phyloP scores from a whole-genome alignment of 2,329 filamentous ascomycete genomes.

The Teratosphaeriaceae sp. region DNA sequence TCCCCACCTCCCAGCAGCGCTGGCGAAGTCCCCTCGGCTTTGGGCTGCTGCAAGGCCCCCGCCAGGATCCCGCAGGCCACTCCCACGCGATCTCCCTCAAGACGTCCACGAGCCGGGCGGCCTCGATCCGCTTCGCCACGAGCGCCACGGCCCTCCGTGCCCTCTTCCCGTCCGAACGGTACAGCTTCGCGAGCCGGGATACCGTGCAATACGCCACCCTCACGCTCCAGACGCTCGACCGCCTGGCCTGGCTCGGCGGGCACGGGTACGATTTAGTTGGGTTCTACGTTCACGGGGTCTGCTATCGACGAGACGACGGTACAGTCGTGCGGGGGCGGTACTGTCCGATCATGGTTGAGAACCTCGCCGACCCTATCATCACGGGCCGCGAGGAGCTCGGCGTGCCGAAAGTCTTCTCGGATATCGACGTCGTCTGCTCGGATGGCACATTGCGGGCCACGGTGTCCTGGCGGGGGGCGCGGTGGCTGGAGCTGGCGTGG shows the following conservation, averaged over 20 bases:
- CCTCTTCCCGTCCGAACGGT: background rate
- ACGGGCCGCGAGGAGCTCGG: constrained; percentile 54
- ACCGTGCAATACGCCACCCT: background rate
- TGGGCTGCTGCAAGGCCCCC: background rate
- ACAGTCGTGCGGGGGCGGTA: constrained; percentile 44
- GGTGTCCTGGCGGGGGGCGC: background rate
- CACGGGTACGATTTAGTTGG: constrained; percentile 51
- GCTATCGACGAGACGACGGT: constrained; percentile 47
- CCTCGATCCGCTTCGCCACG: background rate
- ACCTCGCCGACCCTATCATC: constrained; percentile 51
- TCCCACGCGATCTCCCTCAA: background rate
- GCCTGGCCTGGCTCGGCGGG: constrained; percentile 39
- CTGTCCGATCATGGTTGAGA: constrained; percentile 52
- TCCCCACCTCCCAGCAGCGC: background rate
- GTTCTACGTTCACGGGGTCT: constrained; percentile 55
- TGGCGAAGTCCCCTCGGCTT: background rate
- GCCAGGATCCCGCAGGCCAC: background rate
- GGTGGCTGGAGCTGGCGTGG: background rate
- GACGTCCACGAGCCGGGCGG: background rate
- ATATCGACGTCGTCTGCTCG: constrained; percentile 6
- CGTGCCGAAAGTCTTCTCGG: constrained; percentile 43
- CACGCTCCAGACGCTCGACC: constrained; percentile 8
- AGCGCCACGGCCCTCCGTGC: background rate
- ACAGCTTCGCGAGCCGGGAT: background rate
- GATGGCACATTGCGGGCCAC: background rate